phyloP scores from a whole-genome alignment of 2,329 filamentous ascomycete species.

The Colletotrichum sp. region DNA sequence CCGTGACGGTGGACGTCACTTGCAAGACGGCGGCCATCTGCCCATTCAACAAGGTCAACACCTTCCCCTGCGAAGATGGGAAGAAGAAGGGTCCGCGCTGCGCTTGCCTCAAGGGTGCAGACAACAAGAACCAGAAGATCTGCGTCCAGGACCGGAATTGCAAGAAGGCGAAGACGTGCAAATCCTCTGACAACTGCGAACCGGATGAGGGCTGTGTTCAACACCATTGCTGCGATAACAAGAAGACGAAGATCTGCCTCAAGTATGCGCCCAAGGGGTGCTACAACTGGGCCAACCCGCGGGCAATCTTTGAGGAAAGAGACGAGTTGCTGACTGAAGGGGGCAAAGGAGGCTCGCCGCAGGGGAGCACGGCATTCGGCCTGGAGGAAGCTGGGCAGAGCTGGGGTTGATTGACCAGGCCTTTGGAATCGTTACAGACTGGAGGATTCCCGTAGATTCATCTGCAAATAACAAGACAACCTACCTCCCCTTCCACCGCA shows the following conservation, averaged over 20 bases:
- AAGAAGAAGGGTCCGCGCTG: not conserved
- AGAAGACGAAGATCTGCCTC: not conserved
- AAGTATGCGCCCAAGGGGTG: not conserved
- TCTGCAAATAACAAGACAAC: not conserved
- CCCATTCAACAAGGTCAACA: not conserved
- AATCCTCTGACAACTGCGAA: not conserved
- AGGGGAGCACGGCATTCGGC: not conserved
- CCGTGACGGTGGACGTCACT: conserved; percentile 26
- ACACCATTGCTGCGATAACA: not conserved
- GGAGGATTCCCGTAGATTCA: not conserved
- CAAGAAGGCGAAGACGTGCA: not conserved
- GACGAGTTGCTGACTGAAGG: not conserved
- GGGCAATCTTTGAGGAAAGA: not conserved
- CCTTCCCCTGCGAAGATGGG: not conserved
- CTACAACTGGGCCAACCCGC: too few relatives aligned
- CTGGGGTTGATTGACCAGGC: not conserved
- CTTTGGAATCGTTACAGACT: not conserved
- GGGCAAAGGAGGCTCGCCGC: not conserved
- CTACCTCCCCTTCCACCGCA: conserved; percentile 72
- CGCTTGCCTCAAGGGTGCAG: not conserved
- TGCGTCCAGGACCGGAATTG: not conserved
- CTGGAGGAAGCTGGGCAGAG: not conserved
- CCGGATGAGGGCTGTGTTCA: conserved; percentile 4
- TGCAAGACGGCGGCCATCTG: not conserved
- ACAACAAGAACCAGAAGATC: not conserved